phyloP scores from a whole-genome alignment of 345 rosid species.

The Psidium friedrichsthalianum region DNA sequence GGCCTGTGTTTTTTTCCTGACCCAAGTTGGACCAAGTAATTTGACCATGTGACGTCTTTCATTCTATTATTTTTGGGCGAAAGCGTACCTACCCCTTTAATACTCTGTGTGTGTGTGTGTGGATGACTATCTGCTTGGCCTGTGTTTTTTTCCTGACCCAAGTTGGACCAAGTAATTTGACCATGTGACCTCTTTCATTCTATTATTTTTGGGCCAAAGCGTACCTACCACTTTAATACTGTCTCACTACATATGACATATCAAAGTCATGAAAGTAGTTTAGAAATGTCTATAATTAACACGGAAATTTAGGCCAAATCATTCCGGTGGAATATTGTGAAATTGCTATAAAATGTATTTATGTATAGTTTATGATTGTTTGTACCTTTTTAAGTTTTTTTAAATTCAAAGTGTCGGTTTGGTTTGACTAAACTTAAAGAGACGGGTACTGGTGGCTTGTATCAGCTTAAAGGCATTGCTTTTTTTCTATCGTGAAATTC shows the following conservation, averaged over 20 bases:
- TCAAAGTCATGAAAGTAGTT: not conserved
- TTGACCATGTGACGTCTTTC: not conserved
- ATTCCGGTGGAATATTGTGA: not conserved
- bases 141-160: not conserved
- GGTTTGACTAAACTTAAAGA: not conserved
- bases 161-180: not conserved
- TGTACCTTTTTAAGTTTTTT: not conserved
- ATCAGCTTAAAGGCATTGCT: not conserved
- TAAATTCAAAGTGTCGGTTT: not conserved
- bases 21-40: not conserved
- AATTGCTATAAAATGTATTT: not conserved
- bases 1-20: not conserved
- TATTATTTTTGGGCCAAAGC: not conserved
- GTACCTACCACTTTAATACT: not conserved
- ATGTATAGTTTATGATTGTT: not conserved
- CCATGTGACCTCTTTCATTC: not conserved
- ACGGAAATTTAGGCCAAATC: not conserved
- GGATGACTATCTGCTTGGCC: too few relatives aligned
- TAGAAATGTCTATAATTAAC: not conserved
- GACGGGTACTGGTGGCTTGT: not conserved
- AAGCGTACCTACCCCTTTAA: not conserved
- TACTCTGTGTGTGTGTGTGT: too few relatives aligned
- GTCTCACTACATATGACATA: not conserved
- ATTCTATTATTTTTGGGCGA: not conserved
- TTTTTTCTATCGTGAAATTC: not conserved